Percentiles rank a stretch among this genome's conserved stretches.
Conservation (phyloP, 257 asterid genomes). For the Fraxinus americana region DNA sequence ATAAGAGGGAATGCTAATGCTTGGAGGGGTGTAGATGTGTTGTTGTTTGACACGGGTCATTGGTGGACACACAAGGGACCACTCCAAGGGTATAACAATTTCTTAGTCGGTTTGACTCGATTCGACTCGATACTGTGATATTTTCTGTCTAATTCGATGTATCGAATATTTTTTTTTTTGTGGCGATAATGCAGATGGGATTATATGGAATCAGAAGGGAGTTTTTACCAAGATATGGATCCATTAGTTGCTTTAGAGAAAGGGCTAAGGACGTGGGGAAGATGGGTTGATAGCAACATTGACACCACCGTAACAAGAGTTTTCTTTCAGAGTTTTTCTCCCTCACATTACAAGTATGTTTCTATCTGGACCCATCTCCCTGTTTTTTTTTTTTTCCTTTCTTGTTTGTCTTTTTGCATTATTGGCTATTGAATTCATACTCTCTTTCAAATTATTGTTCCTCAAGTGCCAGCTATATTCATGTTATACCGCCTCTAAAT, state of each 20-base stretch:
- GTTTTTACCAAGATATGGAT: conserved; percentile 73
- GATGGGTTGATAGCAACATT: conserved; percentile 74
- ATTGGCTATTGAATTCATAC: conserved; percentile 17
- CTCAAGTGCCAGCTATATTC: conserved; percentile 31
- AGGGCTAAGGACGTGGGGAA: conserved; percentile 89
- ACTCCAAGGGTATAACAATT: conserved; percentile 71
- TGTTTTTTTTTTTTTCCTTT: neutral
- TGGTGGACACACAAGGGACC: conserved; percentile 95
- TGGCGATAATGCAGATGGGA: conserved; percentile 70
- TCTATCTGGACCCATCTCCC: neutral
- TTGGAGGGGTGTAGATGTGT: conserved; percentile 80
- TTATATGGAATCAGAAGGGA: conserved; percentile 76
- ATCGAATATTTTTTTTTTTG: neutral
- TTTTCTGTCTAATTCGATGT: neutral
- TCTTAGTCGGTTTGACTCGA: neutral
- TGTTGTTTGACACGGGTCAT: conserved; percentile 92
- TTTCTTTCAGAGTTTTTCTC: conserved; percentile 90
- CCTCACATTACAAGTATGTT: conserved; percentile 81
- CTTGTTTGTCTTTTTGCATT: conserved; percentile 4
- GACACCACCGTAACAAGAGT: conserved; percentile 60
- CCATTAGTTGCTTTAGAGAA: conserved; percentile 64
- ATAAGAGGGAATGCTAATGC: conserved; percentile 74
- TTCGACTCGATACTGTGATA: neutral
- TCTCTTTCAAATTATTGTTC: conserved; percentile 29
- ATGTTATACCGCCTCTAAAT: too few relatives aligned